Evolutionary conservation across 1,139 yeast species (phyloP).

Genomic region (Protomyces arabidopsidicola): DNA sequence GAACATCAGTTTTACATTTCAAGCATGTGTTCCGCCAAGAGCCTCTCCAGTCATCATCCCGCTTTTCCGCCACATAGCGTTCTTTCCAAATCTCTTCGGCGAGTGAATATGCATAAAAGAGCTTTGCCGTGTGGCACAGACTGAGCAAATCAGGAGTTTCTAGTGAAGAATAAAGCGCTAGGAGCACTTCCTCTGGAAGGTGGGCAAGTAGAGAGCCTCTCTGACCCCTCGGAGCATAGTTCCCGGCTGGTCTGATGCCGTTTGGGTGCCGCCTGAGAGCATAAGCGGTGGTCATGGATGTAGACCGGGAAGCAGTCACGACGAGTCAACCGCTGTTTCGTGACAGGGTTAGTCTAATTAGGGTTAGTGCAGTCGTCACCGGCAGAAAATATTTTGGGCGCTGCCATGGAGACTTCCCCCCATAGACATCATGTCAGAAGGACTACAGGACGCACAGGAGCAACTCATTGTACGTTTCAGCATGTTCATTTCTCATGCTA

Average conservation of each 20-base stretch:
- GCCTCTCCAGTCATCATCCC: constrained; percentile 55
- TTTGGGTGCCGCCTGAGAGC: constrained; percentile 10
- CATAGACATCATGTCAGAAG: not conserved
- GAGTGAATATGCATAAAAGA: constrained; percentile 64
- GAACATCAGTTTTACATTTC: constrained; percentile 51
- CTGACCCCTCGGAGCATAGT: not conserved
- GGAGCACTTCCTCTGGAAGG: constrained; percentile 41
- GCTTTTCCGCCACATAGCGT: constrained; percentile 39
- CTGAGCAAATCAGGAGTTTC: constrained; percentile 48
- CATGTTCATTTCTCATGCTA: not conserved
- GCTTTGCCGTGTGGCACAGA: constrained; percentile 57
- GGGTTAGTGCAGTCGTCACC: not conserved
- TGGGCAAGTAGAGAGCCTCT: not conserved
- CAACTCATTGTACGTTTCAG: not conserved
- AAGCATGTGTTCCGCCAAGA: constrained; percentile 56
- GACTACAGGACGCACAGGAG: not conserved
- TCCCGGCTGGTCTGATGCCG: constrained; percentile 28
- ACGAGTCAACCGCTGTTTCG: not conserved
- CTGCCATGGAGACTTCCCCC: not conserved
- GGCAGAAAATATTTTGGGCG: not conserved
- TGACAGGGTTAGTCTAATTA: not conserved
- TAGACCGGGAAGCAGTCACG: not conserved
- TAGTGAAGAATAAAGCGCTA: constrained; percentile 49
- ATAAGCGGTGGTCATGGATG: not conserved
- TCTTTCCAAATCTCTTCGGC: constrained; percentile 78